Evolutionary conservation across 441 rosid genomes (phyloP).

Genomic region (Rhodomyrtus psidioides): DNA sequence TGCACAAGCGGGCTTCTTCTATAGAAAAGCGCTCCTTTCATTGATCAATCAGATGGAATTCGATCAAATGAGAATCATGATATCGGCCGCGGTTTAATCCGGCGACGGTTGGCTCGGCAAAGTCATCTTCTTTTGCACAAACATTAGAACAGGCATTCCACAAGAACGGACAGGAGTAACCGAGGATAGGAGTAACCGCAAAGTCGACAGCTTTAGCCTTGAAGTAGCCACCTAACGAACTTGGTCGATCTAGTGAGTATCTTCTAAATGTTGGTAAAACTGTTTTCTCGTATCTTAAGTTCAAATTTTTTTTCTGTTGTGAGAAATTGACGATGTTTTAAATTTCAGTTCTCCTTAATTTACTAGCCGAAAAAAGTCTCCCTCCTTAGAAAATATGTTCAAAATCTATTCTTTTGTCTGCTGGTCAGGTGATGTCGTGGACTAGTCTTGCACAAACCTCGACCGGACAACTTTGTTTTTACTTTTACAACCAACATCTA

Average conservation of each 20-base stretch:
- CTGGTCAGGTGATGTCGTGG: background rate
- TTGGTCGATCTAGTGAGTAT: background rate
- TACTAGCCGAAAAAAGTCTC: no score
- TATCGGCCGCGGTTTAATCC: no score
- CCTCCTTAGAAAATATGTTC: no score
- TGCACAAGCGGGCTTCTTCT: background rate
- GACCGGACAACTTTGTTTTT: background rate
- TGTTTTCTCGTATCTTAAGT: no score
- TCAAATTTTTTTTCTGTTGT: no score
- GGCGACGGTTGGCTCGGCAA: background rate
- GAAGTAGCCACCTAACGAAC: background rate
- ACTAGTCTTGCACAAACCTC: background rate
- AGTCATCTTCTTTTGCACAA: background rate
- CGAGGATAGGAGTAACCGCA: background rate
- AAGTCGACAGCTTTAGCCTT: background rate
- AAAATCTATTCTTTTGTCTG: background rate
- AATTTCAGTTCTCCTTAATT: no score
- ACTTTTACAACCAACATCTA: background rate
- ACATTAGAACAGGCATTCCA: background rate
- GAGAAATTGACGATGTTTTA: background rate
- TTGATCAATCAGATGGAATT: background rate
- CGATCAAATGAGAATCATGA: background rate
- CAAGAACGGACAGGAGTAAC: no score
- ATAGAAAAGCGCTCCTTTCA: background rate
- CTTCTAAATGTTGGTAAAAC: background rate